These are phyloP conservation scores for Oropetium thomaeum DNA, from an alignment of 176 grass and related monocot species.

Conservation along the genomic window DNA sequence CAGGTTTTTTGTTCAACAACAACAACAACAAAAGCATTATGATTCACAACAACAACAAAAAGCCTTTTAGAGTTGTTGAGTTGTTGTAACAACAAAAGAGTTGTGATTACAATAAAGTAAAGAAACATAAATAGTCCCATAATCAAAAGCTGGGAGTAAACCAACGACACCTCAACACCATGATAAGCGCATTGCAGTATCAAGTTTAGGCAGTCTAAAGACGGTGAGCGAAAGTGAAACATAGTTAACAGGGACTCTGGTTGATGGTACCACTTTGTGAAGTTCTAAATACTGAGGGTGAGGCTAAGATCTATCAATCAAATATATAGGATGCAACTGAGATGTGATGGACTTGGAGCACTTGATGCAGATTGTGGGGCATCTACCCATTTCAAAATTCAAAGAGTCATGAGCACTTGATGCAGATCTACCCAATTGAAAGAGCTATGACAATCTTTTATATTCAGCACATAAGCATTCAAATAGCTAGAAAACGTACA, in stretches of 20 bases:
- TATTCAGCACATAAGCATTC: constrained; percentile 5
- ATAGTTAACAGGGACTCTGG: not conserved
- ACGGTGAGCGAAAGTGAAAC: not conserved
- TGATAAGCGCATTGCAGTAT: not conserved
- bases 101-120: not conserved
- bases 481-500: not conserved
- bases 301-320: constrained; percentile 8
- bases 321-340: constrained; percentile 15
- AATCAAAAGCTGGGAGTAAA: not conserved
- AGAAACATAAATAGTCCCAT: not conserved
- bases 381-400: not conserved
- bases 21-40: not conserved
- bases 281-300: not conserved
- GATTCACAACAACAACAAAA: not conserved
- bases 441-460: not conserved
- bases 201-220: not conserved
- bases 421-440: not conserved
- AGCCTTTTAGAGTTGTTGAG: no score
- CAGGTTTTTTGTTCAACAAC: not conserved
- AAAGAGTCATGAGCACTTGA: constrained; percentile 31
- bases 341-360: constrained; percentile 26
- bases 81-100: no score
- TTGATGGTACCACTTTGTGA: not conserved
- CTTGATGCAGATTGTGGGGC: constrained; percentile 1
- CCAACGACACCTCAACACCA: not conserved